These are phyloP conservation scores for Furcasterigmium sp. DNA, from an alignment of 2,329 filamentous ascomycete species.

Conservation along the genomic window DNA sequence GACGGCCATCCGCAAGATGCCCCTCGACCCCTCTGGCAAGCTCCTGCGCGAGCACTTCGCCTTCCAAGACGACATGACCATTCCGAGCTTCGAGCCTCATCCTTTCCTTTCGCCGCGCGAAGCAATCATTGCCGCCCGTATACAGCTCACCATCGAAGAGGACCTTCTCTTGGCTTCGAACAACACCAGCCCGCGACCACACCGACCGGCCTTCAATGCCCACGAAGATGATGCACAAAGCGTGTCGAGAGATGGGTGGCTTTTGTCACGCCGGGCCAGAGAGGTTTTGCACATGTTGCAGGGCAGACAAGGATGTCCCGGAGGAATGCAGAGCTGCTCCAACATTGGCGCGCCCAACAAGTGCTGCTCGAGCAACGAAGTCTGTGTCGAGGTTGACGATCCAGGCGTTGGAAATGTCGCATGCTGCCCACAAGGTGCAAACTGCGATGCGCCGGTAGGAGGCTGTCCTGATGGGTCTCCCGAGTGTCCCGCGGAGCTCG, in stretches of 20 bases:
- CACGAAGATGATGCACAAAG: constrained; percentile 29
- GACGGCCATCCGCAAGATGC: constrained; percentile 67
- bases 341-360: constrained; percentile 62
- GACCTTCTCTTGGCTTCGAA: constrained; percentile 9
- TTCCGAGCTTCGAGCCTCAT: constrained; percentile 14
- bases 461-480: constrained; percentile 57
- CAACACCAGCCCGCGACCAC: constrained; percentile 19
- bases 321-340: constrained; percentile 59
- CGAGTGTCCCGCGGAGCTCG: constrained; percentile 58
- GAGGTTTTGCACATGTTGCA: constrained; percentile 43
- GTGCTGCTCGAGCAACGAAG: constrained; percentile 64
- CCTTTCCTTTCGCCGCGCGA: constrained; percentile 17
- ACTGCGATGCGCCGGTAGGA: constrained; percentile 58
- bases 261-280: constrained; percentile 36
- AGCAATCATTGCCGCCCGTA: constrained; percentile 22
- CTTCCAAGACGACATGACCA: constrained; percentile 26
- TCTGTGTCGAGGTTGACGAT: constrained; percentile 60
- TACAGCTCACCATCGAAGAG: constrained; percentile 21
- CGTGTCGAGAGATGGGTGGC: constrained; percentile 11
- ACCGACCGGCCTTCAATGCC: constrained; percentile 45
- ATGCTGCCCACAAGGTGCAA: constrained; percentile 64
- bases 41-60: constrained; percentile 64
- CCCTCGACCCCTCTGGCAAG: constrained; percentile 65
- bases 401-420: constrained; percentile 63
- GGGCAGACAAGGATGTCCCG: constrained; percentile 62